These are phyloP conservation scores for Gaeumannomyces tritici DNA, from an alignment of 2,329 filamentous ascomycete species.

Conservation along the genomic window DNA sequence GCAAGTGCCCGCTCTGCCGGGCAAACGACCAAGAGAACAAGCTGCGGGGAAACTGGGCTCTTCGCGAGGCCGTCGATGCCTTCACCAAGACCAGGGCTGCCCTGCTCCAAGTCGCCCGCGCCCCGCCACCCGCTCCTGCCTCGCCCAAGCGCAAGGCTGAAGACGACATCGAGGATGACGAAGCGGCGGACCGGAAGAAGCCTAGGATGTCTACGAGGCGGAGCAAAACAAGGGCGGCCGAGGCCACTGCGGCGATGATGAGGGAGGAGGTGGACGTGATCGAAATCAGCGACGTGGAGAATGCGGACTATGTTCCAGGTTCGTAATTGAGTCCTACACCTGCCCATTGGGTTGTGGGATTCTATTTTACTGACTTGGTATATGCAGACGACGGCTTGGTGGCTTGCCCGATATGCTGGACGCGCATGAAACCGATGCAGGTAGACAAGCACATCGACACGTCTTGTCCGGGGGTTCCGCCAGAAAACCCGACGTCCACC, in stretches of 20 bases:
- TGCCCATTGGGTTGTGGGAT: slow-evolving; percentile 5
- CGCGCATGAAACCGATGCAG: slow-evolving; percentile 66
- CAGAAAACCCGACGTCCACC: slow-evolving; percentile 7
- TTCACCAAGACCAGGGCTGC: slow-evolving; percentile 58
- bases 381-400: slow-evolving; percentile 62
- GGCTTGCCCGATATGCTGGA: slow-evolving; percentile 72
- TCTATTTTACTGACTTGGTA: slow-evolving; percentile 3
- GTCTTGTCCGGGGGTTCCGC: slow-evolving; percentile 33
- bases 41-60: slow-evolving; percentile 71
- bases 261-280: slow-evolving; percentile 16
- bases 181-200: slow-evolving; percentile 31
- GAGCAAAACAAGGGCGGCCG: slow-evolving; percentile 30
- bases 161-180: slow-evolving; percentile 18
- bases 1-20: slow-evolving; percentile 81
- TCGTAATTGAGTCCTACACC: slow-evolving; percentile 2
- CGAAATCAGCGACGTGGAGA: slow-evolving; percentile 24
- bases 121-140: slow-evolving; percentile 18
- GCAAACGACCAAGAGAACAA: slow-evolving; percentile 72
- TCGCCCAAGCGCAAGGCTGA: slow-evolving; percentile 43
- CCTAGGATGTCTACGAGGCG: slow-evolving; percentile 42
- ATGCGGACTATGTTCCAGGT: slow-evolving; percentile 21
- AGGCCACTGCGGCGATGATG: slow-evolving; percentile 24
- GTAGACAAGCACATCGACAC: slow-evolving; percentile 77
- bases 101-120: slow-evolving; percentile 55
- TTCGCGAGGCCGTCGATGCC: slow-evolving; percentile 75